phyloP scores from a whole-genome alignment of 2,329 filamentous ascomycete genomes.

The Fusarium marasasianum region DNA sequence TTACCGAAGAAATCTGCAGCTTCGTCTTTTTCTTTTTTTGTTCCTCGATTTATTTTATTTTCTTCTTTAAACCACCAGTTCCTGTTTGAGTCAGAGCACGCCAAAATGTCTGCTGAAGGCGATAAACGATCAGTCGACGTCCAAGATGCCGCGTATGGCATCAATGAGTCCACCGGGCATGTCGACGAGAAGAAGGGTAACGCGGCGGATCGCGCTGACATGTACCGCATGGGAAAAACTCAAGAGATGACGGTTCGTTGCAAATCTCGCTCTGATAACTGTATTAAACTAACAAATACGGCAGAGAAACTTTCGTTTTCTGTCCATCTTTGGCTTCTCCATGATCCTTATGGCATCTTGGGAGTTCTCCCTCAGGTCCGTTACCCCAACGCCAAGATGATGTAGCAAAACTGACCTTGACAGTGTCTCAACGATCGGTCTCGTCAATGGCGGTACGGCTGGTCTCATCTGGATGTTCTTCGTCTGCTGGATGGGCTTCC shows the following conservation, averaged over 20 bases:
- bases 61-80: too few species aligned
- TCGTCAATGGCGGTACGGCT: slow-evolving; percentile 55
- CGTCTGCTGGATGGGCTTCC: slow-evolving; percentile 51
- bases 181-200: slow-evolving; percentile 36
- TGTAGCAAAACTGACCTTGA: not conserved
- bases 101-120: slow-evolving; percentile 20
- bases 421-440: slow-evolving; percentile 36
- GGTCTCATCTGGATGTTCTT: slow-evolving; percentile 58
- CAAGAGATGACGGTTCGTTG: slow-evolving; percentile 38
- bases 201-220: slow-evolving; percentile 34
- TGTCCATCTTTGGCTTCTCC: slow-evolving; percentile 59
- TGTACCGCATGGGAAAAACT: slow-evolving; percentile 37
- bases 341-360: slow-evolving; percentile 57
- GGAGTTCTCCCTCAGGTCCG: slow-evolving; percentile 53
- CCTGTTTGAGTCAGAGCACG: too few species aligned
- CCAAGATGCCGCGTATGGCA: not conserved
- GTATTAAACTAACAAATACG: not conserved
- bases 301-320: slow-evolving; percentile 56
- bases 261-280: rapidly evolving
- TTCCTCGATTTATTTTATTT: not conserved
- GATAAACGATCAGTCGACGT: slow-evolving; percentile 14
- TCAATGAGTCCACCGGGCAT: not conserved
- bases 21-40: not conserved
- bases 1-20: slow-evolving; percentile 3
- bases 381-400: rapidly evolving